Evolutionary conservation across 2,329 filamentous ascomycete species (phyloP), one percentile per base, ranked within the genome.

Genomic region (Graphilbum sp.): DNA sequence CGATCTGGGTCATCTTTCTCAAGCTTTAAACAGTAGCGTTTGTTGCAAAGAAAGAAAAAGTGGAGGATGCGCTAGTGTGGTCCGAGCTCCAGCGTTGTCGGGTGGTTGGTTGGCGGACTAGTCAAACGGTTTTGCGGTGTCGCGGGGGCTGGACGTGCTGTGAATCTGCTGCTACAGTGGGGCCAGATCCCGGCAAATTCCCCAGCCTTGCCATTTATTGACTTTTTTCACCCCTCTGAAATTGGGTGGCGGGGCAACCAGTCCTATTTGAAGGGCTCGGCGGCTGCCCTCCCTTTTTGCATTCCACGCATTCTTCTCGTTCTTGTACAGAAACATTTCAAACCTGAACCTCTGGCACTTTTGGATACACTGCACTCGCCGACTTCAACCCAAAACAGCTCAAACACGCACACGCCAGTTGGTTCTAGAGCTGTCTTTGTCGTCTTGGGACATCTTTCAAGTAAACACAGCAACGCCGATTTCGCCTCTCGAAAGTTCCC

Each of bases 201-300:
- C 38, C 45, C 45, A 47, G 42, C 45, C 45, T 46, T 47, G 45
- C 40, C 24, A 39, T 43, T 47, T 47, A 42, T 47, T 46, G 37
- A 46, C 43, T 37, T 43, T 34, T n/a, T 18, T n/a, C 9, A 4
- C 5, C 6, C 33, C 15, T n/a, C 34, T 25, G 37, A 41, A 44
- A 43, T 16, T 24, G 20, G 44, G 45, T 47, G 45, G 45, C 45
- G 38, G 45, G 45, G 44, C 45, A 47, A 47, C 45, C 35, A 41
- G 34, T 19, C 24, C 27, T 47, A 45, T 43, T 42, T 45, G 41
- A 45, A 39, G 18, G 21, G 9, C 17, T n/a, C 31, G 21, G 13
- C 20, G 17, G 21, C 30, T 18, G 18, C 9, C 32, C 27, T 19
- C n/a, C 34, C 10, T 32, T 18, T 31, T 17, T 25, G 6, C 15